Percentiles rank a stretch among this genome's conserved stretches.
Evolutionary conservation across 2,329 filamentous ascomycete genomes (phyloP).

Genomic region (Ambrosiella cleistominuta): DNA sequence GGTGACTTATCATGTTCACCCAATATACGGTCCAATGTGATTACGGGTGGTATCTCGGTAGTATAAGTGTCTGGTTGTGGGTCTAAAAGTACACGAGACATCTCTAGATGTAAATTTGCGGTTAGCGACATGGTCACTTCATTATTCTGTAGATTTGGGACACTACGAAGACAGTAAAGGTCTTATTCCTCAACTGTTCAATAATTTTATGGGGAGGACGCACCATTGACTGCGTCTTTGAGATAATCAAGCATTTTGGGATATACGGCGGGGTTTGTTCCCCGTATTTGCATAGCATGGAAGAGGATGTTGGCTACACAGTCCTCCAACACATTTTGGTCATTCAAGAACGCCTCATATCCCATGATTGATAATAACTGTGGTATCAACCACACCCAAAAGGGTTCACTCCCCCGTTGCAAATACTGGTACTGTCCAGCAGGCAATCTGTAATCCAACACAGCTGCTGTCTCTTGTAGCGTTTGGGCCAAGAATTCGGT

Average conservation of each 20-base stretch:
- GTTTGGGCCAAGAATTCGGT: conserved; percentile 23
- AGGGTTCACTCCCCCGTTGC: conserved; percentile 38
- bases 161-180: too few relatives aligned
- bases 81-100: conserved; percentile 10
- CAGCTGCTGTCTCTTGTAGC: conserved; percentile 53
- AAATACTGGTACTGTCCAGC: conserved; percentile 27
- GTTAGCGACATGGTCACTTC: conserved; percentile 2
- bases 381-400: conserved; percentile 49
- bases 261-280: conserved; percentile 10
- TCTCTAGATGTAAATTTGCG: conserved; percentile 5
- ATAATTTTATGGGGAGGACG: background rate
- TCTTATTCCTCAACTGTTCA: too few relatives aligned
- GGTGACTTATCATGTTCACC: conserved; percentile 14
- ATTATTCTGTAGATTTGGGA: background rate
- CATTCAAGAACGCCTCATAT: conserved; percentile 24
- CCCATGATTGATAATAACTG: conserved; percentile 40
- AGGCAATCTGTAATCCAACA: conserved; percentile 35
- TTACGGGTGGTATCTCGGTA: conserved; percentile 24
- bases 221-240: conserved; percentile 12
- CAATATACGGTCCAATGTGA: conserved; percentile 22
- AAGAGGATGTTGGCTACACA: conserved; percentile 11
- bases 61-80: conserved; percentile 3
- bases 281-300: conserved; percentile 11
- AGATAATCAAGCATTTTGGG: conserved; percentile 10
- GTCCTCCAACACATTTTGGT: conserved; percentile 10